phyloP scores from a whole-genome alignment of 768 basidiomycete species.

The Dentipellis fragilis region DNA sequence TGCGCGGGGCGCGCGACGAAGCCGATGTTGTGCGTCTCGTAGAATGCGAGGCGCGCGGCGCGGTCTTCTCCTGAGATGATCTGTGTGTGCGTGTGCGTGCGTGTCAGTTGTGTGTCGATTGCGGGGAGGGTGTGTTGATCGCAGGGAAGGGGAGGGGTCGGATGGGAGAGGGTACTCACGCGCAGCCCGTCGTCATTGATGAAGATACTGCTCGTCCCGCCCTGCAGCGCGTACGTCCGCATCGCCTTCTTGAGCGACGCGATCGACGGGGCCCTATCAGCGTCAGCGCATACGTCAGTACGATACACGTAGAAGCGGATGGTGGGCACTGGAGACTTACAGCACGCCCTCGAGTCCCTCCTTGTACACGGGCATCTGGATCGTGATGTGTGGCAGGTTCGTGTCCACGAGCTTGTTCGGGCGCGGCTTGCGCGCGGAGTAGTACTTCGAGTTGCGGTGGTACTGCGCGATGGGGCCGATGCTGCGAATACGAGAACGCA shows the following conservation, averaged over 20 bases:
- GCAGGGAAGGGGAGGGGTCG: neutral
- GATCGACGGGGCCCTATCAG: slow-evolving; percentile 32
- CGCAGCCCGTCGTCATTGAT: slow-evolving; percentile 58
- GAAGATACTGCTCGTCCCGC: slow-evolving; percentile 49
- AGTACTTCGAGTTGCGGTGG: slow-evolving; percentile 42
- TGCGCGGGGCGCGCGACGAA: slow-evolving; percentile 54
- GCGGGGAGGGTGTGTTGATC: neutral
- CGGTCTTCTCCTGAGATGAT: slow-evolving; percentile 34
- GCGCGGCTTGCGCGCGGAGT: slow-evolving; percentile 33
- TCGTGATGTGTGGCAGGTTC: slow-evolving; percentile 37
- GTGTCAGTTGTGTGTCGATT: neutral
- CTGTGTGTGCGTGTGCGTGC: slow-evolving; percentile 8
- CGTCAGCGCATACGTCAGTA: neutral
- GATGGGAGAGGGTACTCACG: slow-evolving; percentile 12
- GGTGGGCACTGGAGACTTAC: too few species aligned
- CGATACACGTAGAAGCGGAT: neutral
- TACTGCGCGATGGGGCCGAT: slow-evolving; percentile 46
- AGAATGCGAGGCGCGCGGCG: slow-evolving; percentile 38
- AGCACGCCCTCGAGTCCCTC: slow-evolving; percentile 42
- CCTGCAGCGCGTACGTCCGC: slow-evolving; percentile 56
- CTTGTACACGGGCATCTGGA: slow-evolving; percentile 54
- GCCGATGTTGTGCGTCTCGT: slow-evolving; percentile 46
- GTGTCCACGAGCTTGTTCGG: slow-evolving; percentile 35
- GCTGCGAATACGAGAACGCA: too few species aligned
- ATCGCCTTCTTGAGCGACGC: slow-evolving; percentile 50